phyloP scores from a whole-genome alignment of 306 rosid species.

The Malus sieversii region DNA sequence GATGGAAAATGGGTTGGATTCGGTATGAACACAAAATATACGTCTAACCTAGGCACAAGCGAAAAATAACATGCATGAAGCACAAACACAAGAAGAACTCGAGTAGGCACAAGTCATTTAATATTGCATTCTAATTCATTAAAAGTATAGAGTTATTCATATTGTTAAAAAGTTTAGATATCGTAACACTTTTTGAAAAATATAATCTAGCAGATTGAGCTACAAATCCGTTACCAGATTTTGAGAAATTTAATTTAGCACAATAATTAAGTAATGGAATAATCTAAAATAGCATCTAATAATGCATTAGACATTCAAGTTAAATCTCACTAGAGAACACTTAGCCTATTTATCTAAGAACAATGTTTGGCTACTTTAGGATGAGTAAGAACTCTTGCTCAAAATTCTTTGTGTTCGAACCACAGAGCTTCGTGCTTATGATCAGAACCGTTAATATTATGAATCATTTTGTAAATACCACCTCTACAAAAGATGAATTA shows the following conservation, averaged over 20 bases:
- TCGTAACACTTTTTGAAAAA: not conserved
- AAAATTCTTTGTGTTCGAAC: no score
- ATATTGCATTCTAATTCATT: not conserved
- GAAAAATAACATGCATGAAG: not conserved
- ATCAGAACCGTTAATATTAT: no score
- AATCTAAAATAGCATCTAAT: not conserved
- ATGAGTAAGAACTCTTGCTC: no score
- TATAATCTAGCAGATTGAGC: no score
- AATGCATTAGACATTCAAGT: not conserved
- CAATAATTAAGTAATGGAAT: not conserved
- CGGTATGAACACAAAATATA: not conserved
- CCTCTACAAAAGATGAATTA: no score
- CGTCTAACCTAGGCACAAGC: not conserved
- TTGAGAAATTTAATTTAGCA: not conserved
- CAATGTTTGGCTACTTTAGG: no score
- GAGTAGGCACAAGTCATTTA: no score
- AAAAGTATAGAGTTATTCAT: not conserved
- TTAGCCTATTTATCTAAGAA: not conserved
- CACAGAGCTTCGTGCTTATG: no score
- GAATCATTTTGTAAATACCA: no score
- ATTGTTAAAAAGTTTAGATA: not conserved
- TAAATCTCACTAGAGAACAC: not conserved
- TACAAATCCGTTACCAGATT: not conserved
- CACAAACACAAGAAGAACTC: no score
- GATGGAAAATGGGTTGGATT: not conserved